These are phyloP conservation scores for Nicotiana tabacum DNA, from an alignment of 257 asterid genomes.

Conservation along the genomic window DNA sequence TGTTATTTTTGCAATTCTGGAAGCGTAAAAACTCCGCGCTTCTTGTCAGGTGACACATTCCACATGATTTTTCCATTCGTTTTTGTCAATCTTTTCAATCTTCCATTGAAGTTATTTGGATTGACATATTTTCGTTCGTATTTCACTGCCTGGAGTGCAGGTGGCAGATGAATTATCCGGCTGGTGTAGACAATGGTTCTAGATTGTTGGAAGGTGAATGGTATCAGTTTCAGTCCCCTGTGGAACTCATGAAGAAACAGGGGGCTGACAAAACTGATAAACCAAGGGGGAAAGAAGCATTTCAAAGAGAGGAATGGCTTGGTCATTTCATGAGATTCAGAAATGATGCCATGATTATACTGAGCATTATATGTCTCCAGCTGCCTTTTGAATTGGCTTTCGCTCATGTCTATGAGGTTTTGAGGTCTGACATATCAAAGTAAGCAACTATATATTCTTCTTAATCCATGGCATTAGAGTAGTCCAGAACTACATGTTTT, in stretches of 20 bases:
- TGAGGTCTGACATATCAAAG: constrained; percentile 62
- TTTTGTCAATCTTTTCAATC: background rate
- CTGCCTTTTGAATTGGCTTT: constrained; percentile 91
- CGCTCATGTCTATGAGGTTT: constrained; percentile 76
- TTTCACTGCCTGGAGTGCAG: constrained; percentile 30
- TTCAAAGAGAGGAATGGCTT: constrained; percentile 91
- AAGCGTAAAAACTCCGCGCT: constrained; percentile 83
- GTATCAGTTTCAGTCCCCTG: constrained; percentile 39
- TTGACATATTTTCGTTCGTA: background rate
- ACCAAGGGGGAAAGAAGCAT: constrained; percentile 50
- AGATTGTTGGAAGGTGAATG: constrained; percentile 34
- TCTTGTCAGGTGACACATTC: constrained; percentile 49
- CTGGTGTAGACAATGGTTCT: constrained; percentile 47
- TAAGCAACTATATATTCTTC: constrained; percentile 30
- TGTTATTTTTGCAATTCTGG: constrained; percentile 90
- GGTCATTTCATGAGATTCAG: constrained; percentile 84
- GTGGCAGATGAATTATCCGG: constrained; percentile 62
- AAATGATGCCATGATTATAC: constrained; percentile 67
- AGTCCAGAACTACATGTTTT: background rate
- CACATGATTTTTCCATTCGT: background rate
- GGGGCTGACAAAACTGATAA: constrained; percentile 49
- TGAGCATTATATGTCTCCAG: constrained; percentile 87
- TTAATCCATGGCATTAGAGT: too few species aligned
- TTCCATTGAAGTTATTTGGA: background rate
- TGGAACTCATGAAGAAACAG: constrained; percentile 45